Evolutionary conservation across 2,329 filamentous ascomycete genomes (phyloP), one percentile per base, ranked within the genome.

Genomic region (Myriosclerotinia curreyana): DNA sequence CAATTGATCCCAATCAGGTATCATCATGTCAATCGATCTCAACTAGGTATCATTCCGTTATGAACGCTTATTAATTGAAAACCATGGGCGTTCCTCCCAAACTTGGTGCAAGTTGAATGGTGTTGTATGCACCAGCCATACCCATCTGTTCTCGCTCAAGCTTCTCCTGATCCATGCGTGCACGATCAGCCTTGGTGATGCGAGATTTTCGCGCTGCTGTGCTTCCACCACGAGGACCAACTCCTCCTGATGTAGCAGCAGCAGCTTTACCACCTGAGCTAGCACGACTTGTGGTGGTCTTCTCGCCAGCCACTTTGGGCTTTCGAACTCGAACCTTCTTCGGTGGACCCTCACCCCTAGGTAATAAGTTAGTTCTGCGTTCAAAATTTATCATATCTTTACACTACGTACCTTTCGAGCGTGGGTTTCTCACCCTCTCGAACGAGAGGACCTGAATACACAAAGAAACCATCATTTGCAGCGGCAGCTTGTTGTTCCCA

Each of bases 401-500:
- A 60, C 48, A 11, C 65, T 34, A 65, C 66, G 63, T 67, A 72
- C 70, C 69, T 79, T 28, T 89, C 86, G 58, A 87, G 80, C 63
- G 82, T 77, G 49, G 85, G 80, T 77, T 95, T 94, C 77, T 96
- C 90, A 28, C 88, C 90, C 76, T 96, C 92, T 6, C 90, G 90
- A 28, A 98, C 85, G 54, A 99, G 80, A 11, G 94, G 94, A 4
- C 95, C 95, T 66, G 91, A 96, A 77, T 97, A 99, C 1, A 99
- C 95, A 75, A 98, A 99, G 79, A 98, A 99, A 1, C 95, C 95
- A 74, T 98, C 95, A 71, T 94, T 91, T 69, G 91, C 94, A 54
- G 95, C 93, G 5, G 94, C 92, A 8, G 94, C 94, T 74, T 96
- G 91, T 73, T 96, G 92, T 77, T 98, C 92, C 94, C 94, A 98